Base-by-base conservation (phyloP, 1,139 yeast genomes). In the Kluyveromyces sp. region DNA sequence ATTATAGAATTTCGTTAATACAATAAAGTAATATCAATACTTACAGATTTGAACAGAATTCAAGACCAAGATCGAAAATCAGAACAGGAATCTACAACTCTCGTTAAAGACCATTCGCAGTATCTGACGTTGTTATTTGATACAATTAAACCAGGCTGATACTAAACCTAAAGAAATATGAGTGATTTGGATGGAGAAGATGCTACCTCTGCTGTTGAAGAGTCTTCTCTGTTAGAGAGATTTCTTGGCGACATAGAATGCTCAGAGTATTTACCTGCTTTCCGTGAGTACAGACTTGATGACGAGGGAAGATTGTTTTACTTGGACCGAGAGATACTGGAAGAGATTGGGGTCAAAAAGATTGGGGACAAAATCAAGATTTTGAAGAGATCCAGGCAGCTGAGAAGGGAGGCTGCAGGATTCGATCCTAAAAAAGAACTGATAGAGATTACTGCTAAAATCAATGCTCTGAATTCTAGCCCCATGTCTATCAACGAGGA, bases 301-400 rank as follows among this genome's bases (percentile, higher is more conserved):
- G 67, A 78, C 1, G 83, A 78, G 48, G 57, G 56, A 1, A 54
- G 58, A 3, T 35, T 67, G 12, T 55, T 53, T 18, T 59, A 52
- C 37, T 63, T 88, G 40, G 96, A 87, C 56, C 71, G 75, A 32
- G 70, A 66, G n/a, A 76, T 88, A 0, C 70, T 92, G 44, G 74
- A 73, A 44, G 94, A 83, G 49, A 61, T 92, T 7, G 96, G 96
- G 0, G 66, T 92, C n/a, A 53, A 54, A 16, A 82, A 78, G 52
- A 75, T 92, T 8, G 97, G 97, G 0, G 97, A 92, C 60, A 68
- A 96, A 29, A 70, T 92, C 30, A 82, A 45, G 66, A 80, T 29
- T 60, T 70, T 42, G 63, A 68, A 43, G 46, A 75, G 50, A 65
- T 71, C 52, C 35, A 52, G 52, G 54, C 43, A 20, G 30, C 43